Base-by-base conservation (phyloP, 2,329 filamentous ascomycete genomes). In the Helotiales sp. region DNA sequence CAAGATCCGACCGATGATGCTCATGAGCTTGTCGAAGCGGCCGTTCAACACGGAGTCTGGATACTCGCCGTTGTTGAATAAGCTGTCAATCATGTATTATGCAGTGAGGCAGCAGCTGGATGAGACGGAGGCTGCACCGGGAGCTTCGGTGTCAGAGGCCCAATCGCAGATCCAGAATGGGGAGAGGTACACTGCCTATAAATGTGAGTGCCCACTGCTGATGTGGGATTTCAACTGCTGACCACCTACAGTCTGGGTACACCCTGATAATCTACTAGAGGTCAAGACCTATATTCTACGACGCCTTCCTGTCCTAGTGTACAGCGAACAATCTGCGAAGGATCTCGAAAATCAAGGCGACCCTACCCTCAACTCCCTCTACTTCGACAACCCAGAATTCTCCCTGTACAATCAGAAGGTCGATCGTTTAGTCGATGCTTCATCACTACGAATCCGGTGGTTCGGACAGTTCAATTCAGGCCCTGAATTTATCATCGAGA, bases 281-380 rank as follows among this genome's bases (percentile, higher is more conserved):
- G 93, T 98, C 78, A 97, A 98, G 85, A 98, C 96, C 5, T 89
- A 93, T 75, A 96, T 99, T 69, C 87, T 98, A 34, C 92, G 96
- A 69, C 92, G 92, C 66, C 86, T 99, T 24, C 96, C 96, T 0
- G 89, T 96, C 32, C 89, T 99, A 17, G 90, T 99, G 24, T 99
- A 97, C 81, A 97, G 96, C 77, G 90, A 96, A 54, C 91, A 94
- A 73, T 87, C 91, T 0, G 89, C 93, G 34, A 96, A 95, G 80
- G 87, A 96, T 73, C 86, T 92, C 50, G 93, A 97, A 75, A 88
- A 89, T 54, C 88, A 93, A 71, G 83, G 84, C 55, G 95, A 98
- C 75, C 96, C 96, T 6, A 92, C 92, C 60, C 92, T 98, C 72
- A 98, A 94, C 17, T 97, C 95, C 28, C 88, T 99, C 45, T 99